These are phyloP conservation scores for Xylaria telfairii DNA, from an alignment of 495 filamentous ascomycete species.

Conservation along the genomic window DNA sequence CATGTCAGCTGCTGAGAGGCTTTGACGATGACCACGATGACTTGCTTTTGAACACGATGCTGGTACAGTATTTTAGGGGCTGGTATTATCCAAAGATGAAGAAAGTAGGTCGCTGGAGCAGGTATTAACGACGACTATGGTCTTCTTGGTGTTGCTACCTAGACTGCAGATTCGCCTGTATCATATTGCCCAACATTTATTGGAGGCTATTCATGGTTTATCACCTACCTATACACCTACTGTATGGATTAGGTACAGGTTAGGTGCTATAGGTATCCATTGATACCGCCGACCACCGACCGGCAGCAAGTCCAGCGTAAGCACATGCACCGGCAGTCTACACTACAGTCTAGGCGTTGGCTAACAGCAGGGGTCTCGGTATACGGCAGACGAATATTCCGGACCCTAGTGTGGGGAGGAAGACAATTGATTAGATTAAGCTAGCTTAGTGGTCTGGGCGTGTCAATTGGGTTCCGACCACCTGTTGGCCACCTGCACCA, in stretches of 20 bases:
- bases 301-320: background rate
- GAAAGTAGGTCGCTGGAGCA: background rate
- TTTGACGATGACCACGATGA: constrained; percentile 2
- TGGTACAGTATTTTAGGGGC: background rate
- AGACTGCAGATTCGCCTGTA: no score
- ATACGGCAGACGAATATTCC: constrained; percentile 23
- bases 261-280: background rate
- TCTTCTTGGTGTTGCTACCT: background rate
- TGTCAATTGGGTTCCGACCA: constrained; percentile 20
- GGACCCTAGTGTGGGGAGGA: background rate
- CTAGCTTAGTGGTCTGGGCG: background rate
- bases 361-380: background rate
- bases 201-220: no score
- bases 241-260: background rate
- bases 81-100: background rate
- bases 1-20: background rate
- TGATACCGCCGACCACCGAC: background rate
- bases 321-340: background rate
- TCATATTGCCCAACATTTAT: no score
- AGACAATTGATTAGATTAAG: background rate
- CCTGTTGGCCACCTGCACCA: constrained; percentile 12
- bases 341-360: background rate
- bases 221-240: no score
- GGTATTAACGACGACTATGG: background rate
- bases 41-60: constrained; percentile 14